Evolutionary conservation across 495 filamentous ascomycete genomes (phyloP).

Genomic region (Aspergillus indologenus): DNA sequence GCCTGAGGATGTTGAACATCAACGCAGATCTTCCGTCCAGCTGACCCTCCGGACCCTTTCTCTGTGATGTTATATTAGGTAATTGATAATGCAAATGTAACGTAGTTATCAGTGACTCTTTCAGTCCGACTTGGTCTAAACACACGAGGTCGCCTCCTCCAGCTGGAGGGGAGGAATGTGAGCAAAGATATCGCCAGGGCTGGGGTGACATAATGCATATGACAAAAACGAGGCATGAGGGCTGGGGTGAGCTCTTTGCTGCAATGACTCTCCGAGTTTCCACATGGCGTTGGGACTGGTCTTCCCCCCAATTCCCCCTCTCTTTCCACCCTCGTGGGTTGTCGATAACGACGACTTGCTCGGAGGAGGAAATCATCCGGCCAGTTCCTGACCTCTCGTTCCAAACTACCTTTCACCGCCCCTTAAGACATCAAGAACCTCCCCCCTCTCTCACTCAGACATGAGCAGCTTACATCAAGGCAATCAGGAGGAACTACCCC

Average conservation of each 20-base stretch:
- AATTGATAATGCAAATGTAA: neutral
- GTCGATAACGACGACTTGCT: neutral
- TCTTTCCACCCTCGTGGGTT: neutral
- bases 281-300: neutral
- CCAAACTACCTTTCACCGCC: too few species aligned
- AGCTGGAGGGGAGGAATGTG: slow-evolving; percentile 12
- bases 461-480: too few species aligned
- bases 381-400: too few species aligned
- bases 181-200: neutral
- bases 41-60: neutral
- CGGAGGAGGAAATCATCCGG: too few species aligned
- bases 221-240: neutral
- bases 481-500: too few species aligned
- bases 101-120: neutral
- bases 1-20: neutral
- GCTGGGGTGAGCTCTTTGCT: neutral
- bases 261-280: neutral
- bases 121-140: neutral
- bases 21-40: neutral
- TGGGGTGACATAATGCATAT: slow-evolving; percentile 2
- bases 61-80: too few species aligned
- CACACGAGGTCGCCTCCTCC: neutral
- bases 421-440: too few species aligned
- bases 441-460: too few species aligned
- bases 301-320: neutral